These are phyloP conservation scores for Boeremia lycopersici DNA, from an alignment of 2,329 filamentous ascomycete species.

Conservation along the genomic window DNA sequence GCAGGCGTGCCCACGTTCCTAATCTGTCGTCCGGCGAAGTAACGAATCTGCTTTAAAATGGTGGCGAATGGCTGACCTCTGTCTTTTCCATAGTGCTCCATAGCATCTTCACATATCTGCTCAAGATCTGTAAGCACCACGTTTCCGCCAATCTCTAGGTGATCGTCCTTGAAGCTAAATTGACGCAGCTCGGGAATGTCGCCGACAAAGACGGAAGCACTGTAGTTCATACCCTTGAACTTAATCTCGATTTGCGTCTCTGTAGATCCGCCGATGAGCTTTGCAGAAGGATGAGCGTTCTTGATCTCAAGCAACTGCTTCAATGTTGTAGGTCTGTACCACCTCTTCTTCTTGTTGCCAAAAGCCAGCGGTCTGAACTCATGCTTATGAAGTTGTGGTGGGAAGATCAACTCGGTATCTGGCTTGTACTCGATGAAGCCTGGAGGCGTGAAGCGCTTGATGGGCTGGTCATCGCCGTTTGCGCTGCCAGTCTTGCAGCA, in stretches of 20 bases:
- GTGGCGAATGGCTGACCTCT: constrained; percentile 83
- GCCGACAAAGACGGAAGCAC: constrained; percentile 87
- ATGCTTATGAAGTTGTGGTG: constrained; percentile 81
- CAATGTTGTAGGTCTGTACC: constrained; percentile 88
- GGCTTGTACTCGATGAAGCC: constrained; percentile 94
- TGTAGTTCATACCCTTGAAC: constrained; percentile 93
- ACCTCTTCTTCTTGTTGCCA: constrained; percentile 92
- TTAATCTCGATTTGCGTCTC: constrained; percentile 99
- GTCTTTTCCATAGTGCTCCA: constrained; percentile 74
- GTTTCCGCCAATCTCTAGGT: constrained; percentile 92
- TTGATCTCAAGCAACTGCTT: constrained; percentile 93
- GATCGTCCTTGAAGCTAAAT: constrained; percentile 77
- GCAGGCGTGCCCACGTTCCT: constrained; percentile 97
- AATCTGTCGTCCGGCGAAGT: constrained; percentile 94
- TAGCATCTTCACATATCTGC: constrained; percentile 77
- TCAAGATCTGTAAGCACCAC: constrained; percentile 92
- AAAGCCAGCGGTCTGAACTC: constrained; percentile 82
- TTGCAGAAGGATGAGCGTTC: constrained; percentile 79
- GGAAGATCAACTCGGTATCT: constrained; percentile 94
- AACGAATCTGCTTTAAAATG: constrained; percentile 90
- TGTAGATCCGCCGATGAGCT: constrained; percentile 93
- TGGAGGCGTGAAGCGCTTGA: constrained; percentile 77
- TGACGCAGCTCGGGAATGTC: constrained; percentile 89
- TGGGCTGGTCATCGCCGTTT: constrained; percentile 49
- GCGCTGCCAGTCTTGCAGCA: constrained; percentile 48